These are phyloP conservation scores for Trametes coccinea DNA, from an alignment of 768 basidiomycete species.

Conservation along the genomic window DNA sequence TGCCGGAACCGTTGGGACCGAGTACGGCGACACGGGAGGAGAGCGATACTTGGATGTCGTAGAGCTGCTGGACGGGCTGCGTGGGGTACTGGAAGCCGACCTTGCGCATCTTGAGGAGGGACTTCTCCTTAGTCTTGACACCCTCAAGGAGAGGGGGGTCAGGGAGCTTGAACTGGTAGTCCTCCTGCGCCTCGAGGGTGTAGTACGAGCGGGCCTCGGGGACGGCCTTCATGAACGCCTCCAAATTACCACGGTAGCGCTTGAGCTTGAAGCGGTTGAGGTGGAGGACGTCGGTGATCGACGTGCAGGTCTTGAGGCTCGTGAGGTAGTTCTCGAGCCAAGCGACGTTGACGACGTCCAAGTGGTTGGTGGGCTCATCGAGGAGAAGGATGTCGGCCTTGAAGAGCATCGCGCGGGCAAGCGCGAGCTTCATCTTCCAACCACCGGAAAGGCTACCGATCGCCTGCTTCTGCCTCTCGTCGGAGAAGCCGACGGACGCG, in stretches of 20 bases:
- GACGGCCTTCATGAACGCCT: constrained; percentile 90
- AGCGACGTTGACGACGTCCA: constrained; percentile 96
- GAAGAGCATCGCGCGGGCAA: constrained; percentile 97
- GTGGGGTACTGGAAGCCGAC: constrained; percentile 97
- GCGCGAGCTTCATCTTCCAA: constrained; percentile 99
- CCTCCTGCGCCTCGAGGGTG: constrained; percentile 91
- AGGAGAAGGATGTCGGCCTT: constrained; percentile 95
- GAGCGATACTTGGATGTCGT: constrained; percentile 95
- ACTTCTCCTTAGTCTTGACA: constrained; percentile 99
- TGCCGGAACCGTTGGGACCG: constrained; percentile 98
- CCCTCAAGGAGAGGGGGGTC: constrained; percentile 96
- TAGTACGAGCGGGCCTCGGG: constrained; percentile 99
- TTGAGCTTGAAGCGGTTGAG: constrained; percentile 98
- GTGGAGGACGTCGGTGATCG: constrained; percentile 95
- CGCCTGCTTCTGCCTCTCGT: constrained; percentile 79
- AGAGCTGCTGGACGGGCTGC: constrained; percentile 83
- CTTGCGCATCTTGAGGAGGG: constrained; percentile 94
- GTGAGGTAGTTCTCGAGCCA: constrained; percentile 97
- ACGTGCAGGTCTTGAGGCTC: constrained; percentile 86
- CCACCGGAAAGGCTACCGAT: constrained; percentile 95
- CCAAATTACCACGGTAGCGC: constrained; percentile 93
- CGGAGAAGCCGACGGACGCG: constrained; percentile 88
- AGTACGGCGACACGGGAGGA: constrained; percentile 98
- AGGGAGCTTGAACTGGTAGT: constrained; percentile 98
- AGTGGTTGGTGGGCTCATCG: constrained; percentile 95